phyloP scores from a whole-genome alignment of 1,139 yeast genomes.

The Debaryomyces udenii region DNA sequence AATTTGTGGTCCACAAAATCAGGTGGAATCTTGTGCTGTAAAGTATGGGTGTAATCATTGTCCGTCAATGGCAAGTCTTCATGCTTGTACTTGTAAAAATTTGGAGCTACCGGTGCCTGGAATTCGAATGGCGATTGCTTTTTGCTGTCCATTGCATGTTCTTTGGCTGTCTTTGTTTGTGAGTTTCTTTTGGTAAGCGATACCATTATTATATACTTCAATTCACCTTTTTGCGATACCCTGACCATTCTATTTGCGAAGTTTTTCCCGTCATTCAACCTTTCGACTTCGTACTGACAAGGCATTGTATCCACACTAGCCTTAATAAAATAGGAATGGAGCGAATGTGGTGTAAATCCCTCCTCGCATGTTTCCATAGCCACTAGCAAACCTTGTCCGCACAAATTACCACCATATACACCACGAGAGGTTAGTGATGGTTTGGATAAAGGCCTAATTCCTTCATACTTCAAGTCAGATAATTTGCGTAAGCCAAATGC shows the following conservation, averaged over 20 bases:
- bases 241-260: slow-evolving; percentile 38
- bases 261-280: slow-evolving; percentile 34
- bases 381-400: slow-evolving; percentile 44
- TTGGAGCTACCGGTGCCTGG: slow-evolving; percentile 32
- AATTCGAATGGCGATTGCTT: slow-evolving; percentile 35
- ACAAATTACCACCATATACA: slow-evolving; percentile 46
- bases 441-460: slow-evolving; percentile 35
- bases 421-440: slow-evolving; percentile 38
- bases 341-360: slow-evolving; percentile 44
- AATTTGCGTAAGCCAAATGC: slow-evolving; percentile 21
- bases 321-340: slow-evolving; percentile 44
- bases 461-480: slow-evolving; percentile 23
- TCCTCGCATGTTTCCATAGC: slow-evolving; percentile 35
- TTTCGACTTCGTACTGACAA: slow-evolving; percentile 36
- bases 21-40: slow-evolving; percentile 34
- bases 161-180: slow-evolving; percentile 17
- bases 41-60: slow-evolving; percentile 23
- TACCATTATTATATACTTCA: slow-evolving; percentile 37
- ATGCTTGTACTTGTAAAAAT: slow-evolving; percentile 30
- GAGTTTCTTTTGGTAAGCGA: slow-evolving; percentile 38
- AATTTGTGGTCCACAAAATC: slow-evolving; percentile 24
- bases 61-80: slow-evolving; percentile 24
- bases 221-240: slow-evolving; percentile 31
- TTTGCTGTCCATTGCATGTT: slow-evolving; percentile 21
- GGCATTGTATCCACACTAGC: slow-evolving; percentile 37